Evolutionary conservation across 140 eudicot species (phyloP).

Genomic region (Oenanthe javanica): DNA sequence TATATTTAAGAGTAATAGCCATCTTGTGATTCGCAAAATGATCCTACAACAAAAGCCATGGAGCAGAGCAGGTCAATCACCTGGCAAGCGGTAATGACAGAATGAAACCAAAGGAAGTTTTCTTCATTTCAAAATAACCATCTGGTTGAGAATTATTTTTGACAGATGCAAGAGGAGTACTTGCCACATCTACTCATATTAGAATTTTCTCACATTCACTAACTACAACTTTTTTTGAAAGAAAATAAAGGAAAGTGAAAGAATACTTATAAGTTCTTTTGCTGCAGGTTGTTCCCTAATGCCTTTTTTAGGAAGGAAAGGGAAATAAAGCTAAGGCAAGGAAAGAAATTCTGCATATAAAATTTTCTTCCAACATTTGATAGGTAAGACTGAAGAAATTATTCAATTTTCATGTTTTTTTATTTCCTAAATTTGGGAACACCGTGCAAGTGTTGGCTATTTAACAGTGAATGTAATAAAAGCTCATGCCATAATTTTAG

Average conservation of each 20-base stretch:
- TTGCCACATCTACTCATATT: background rate
- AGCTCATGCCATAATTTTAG: background rate
- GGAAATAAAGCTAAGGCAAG: background rate
- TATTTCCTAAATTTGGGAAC: background rate
- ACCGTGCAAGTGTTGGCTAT: background rate
- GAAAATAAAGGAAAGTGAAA: background rate
- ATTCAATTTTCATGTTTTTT: background rate
- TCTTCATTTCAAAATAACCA: background rate
- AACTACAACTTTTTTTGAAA: background rate
- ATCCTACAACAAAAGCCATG: conserved; percentile 43
- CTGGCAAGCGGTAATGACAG: background rate
- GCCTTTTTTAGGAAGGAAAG: background rate
- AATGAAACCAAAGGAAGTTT: background rate
- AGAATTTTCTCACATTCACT: background rate
- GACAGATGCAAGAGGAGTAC: background rate
- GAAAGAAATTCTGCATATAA: background rate
- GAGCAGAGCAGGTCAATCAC: background rate
- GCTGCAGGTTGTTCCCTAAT: background rate
- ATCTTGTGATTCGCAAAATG: conserved; percentile 41
- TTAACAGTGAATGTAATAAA: background rate
- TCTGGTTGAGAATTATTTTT: background rate
- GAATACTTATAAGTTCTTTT: background rate
- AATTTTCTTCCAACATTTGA: background rate
- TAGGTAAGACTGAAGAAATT: background rate
- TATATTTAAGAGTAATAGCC: conserved; percentile 62